Conservation (phyloP, 148 eudicot species). For the Spergularia bocconei region DNA sequence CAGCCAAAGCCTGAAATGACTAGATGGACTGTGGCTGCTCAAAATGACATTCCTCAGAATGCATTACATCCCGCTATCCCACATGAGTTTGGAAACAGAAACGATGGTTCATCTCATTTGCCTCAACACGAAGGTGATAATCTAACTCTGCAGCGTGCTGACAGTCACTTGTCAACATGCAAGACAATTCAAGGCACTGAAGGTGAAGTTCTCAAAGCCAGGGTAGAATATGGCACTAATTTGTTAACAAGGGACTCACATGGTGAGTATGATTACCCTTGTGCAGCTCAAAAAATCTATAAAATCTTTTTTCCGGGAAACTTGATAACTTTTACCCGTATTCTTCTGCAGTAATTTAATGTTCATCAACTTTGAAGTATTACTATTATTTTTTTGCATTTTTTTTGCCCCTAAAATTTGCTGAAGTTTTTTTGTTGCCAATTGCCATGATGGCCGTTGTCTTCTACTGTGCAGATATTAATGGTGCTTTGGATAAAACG, state of each 20-base stretch:
- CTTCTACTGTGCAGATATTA: constrained; percentile 31
- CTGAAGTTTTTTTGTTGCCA: neutral
- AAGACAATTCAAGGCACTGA: constrained; percentile 44
- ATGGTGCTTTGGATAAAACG: constrained; percentile 29
- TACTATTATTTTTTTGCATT: neutral
- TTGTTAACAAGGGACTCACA: constrained; percentile 31
- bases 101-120: constrained; percentile 39
- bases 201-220: constrained; percentile 35
- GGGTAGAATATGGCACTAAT: constrained; percentile 43
- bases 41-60: constrained; percentile 36
- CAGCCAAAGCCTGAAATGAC: constrained; percentile 51
- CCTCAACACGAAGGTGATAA: constrained; percentile 34
- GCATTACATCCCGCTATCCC: constrained; percentile 34
- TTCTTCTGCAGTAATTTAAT: neutral
- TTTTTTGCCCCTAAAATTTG: neutral
- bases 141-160: constrained; percentile 44
- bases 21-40: constrained; percentile 44
- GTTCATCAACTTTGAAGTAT: neutral
- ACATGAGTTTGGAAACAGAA: constrained; percentile 39
- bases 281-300: neutral
- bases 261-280: constrained; percentile 32
- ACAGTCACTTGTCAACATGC: constrained; percentile 42
- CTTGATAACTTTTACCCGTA: neutral
- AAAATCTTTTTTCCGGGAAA: neutral
- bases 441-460: neutral